phyloP scores from a whole-genome alignment of 75 land plant genomes.

The Sequoia sempervirens region DNA sequence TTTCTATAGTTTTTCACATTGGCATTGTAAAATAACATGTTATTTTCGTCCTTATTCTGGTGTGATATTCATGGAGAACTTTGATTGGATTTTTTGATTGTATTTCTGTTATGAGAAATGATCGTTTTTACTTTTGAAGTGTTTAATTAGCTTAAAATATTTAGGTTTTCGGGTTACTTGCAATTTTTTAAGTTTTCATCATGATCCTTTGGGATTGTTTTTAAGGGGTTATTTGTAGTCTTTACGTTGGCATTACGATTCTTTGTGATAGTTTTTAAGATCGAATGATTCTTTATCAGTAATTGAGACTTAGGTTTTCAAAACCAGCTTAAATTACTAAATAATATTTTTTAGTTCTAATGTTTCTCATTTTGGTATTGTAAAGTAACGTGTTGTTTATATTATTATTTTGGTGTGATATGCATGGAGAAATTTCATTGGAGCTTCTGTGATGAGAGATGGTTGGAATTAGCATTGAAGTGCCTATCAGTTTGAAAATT shows the following conservation, averaged over 20 bases:
- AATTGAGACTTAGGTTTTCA: background rate
- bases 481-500: background rate
- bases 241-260: no score
- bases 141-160: conserved; percentile 2
- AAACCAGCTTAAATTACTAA: background rate
- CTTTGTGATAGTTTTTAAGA: no score
- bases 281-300: background rate
- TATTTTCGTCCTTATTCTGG: background rate
- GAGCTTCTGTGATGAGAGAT: background rate
- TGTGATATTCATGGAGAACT: background rate
- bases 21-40: background rate
- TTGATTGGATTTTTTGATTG: background rate
- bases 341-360: background rate
- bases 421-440: background rate
- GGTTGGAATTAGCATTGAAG: background rate
- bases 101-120: background rate
- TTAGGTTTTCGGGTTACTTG: background rate
- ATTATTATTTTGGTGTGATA: background rate
- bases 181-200: no score
- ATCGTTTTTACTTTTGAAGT: background rate
- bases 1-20: background rate
- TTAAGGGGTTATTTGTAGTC: no score
- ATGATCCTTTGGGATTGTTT: no score
- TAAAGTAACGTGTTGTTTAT: background rate
- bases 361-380: background rate